phyloP scores from a whole-genome alignment of 2,329 filamentous ascomycete species.

The Colletotrichum sp. region DNA sequence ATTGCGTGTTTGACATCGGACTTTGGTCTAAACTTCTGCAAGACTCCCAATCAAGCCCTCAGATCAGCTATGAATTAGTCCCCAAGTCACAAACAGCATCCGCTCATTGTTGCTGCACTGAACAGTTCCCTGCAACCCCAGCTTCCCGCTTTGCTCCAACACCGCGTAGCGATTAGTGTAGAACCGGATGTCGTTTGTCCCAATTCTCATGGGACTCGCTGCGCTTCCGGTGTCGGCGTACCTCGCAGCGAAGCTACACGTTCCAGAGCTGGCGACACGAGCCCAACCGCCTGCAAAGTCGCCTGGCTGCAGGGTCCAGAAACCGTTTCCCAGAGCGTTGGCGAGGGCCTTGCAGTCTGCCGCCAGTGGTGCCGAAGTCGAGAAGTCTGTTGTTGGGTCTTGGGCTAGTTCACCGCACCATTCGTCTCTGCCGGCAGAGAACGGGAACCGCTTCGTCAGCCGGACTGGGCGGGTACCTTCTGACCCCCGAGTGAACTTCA shows the following conservation, averaged over 20 bases:
- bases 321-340: not conserved
- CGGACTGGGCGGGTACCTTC: not conserved
- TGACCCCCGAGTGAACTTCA: not conserved
- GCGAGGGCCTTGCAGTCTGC: conserved; percentile 11
- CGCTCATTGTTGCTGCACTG: conserved; percentile 13
- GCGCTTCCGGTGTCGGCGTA: not conserved
- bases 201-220: conserved; percentile 1
- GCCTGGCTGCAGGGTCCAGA: conserved; percentile 8
- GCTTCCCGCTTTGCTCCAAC: conserved; percentile 2
- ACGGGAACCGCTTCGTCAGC: not conserved
- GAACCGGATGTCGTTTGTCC: conserved; percentile 21
- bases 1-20: not conserved
- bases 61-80: conserved; percentile 7
- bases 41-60: not conserved
- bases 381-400: conserved; percentile 3
- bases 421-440: conserved; percentile 16
- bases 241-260: conserved; percentile 18
- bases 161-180: conserved; percentile 4
- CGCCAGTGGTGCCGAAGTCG: conserved; percentile 6
- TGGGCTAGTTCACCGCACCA: conserved; percentile 20
- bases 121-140: conserved; percentile 13
- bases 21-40: not conserved
- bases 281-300: conserved; percentile 17
- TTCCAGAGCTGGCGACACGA: conserved; percentile 2
- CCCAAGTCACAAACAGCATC: conserved; percentile 13